A percentile compares a stretch with the other conserved stretches of the same genome.
phyloP scores from a whole-genome alignment of 495 filamentous ascomycete genomes.

The Lophiotrema nucula region DNA sequence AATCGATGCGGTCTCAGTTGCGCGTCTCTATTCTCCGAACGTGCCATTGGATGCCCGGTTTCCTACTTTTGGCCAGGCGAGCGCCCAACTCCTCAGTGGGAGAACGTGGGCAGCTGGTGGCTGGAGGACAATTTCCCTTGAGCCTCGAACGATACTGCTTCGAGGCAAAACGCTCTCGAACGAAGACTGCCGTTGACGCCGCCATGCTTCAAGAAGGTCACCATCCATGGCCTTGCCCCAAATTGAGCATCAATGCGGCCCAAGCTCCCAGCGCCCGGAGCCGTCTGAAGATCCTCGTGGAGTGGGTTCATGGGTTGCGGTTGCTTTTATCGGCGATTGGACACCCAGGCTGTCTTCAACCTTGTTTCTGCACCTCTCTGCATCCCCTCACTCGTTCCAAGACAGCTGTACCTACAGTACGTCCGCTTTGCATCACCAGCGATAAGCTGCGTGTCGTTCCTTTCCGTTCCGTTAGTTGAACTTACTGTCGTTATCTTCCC shows the following conservation, averaged over 20 bases:
- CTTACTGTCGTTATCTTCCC: constrained; percentile 1
- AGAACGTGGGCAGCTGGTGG: constrained; percentile 8
- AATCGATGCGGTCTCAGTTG: constrained; percentile 7
- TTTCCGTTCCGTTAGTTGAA: not conserved
- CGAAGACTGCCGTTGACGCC: constrained; percentile 6
- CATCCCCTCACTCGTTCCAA: no score
- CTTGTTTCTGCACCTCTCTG: constrained; percentile 9
- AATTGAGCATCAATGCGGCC: not conserved
- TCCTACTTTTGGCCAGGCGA: no score
- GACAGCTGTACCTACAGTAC: not conserved
- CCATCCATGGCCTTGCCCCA: not conserved
- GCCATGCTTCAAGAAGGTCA: not conserved
- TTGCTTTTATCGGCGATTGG: constrained; percentile 13
- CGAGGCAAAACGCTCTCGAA: not conserved
- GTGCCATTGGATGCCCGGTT: not conserved
- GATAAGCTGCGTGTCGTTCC: not conserved
- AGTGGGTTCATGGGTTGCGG: not conserved
- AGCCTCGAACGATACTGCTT: constrained; percentile 7
- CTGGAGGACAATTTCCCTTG: constrained; percentile 17
- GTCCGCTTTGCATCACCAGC: constrained; percentile 11
- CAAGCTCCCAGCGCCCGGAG: constrained; percentile 1
- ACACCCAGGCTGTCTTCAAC: constrained; percentile 8
- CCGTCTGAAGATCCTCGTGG: not conserved
- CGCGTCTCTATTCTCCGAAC: not conserved
- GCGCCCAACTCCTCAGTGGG: not conserved